These are phyloP conservation scores for Helotiales sp. DNA, from an alignment of 2,329 filamentous ascomycete genomes.

Conservation along the genomic window DNA sequence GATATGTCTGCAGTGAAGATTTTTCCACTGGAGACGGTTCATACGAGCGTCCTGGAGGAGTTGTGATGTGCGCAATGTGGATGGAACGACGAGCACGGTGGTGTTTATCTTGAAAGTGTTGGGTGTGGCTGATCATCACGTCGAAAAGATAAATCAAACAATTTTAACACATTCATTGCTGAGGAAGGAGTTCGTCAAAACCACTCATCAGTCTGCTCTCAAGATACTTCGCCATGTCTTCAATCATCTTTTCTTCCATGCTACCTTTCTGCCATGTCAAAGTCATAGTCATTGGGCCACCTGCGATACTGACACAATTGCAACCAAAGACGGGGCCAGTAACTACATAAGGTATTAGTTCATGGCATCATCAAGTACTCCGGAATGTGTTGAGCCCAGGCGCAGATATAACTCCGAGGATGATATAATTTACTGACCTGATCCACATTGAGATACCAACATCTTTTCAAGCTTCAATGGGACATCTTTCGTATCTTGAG, in stretches of 20 bases:
- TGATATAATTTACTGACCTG: not conserved
- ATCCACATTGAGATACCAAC: conserved; percentile 10
- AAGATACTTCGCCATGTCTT: not conserved
- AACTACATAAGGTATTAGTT: not conserved
- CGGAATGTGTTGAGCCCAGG: not conserved
- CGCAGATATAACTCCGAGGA: not conserved
- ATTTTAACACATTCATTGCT: not conserved
- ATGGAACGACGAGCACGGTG: too few species aligned
- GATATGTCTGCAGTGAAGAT: conserved; percentile 10
- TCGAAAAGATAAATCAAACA: not conserved
- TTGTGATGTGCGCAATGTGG: not conserved
- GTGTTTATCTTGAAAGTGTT: not conserved
- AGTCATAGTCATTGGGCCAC: conserved; percentile 7
- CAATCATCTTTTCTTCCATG: not conserved
- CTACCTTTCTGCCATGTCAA: conserved; percentile 1
- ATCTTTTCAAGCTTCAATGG: not conserved
- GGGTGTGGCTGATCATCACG: not conserved
- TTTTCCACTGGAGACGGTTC: conserved; percentile 8
- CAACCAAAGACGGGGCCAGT: conserved; percentile 7
- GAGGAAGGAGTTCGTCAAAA: not conserved
- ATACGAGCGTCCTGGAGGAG: not conserved
- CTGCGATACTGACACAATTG: conserved; percentile 5
- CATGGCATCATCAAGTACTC: not conserved
- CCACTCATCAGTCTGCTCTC: not conserved
- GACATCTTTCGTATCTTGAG: not conserved